Evolutionary conservation across 2,329 filamentous ascomycete species (phyloP).

Genomic region (Rhynchosporium graminicola): DNA sequence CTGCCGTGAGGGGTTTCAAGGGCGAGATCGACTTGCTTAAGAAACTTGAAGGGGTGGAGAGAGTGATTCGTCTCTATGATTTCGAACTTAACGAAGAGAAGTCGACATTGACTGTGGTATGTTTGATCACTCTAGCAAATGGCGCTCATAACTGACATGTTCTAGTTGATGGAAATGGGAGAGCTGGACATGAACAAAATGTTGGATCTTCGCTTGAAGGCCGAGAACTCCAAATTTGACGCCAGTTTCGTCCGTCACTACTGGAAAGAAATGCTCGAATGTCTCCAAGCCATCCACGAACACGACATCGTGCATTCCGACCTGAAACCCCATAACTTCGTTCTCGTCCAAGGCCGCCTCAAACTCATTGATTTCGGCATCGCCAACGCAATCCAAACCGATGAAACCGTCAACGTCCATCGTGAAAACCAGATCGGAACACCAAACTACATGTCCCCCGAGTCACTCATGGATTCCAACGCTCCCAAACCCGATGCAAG

Average conservation of each 20-base stretch:
- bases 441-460: constrained; percentile 98
- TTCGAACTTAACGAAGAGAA: constrained; percentile 94
- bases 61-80: constrained; percentile 88
- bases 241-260: constrained; percentile 92
- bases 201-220: constrained; percentile 70
- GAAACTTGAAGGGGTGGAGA: constrained; percentile 79
- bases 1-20: constrained; percentile 82
- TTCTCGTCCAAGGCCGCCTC: constrained; percentile 83
- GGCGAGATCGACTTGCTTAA: constrained; percentile 91
- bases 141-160: constrained; percentile 29
- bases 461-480: constrained; percentile 87
- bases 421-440: constrained; percentile 94
- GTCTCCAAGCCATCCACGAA: constrained; percentile 83
- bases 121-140: constrained; percentile 40
- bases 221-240: constrained; percentile 76
- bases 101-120: constrained; percentile 79
- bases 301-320: constrained; percentile 95
- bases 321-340: constrained; percentile 95
- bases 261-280: constrained; percentile 99
- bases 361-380: constrained; percentile 99
- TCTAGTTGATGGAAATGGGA: constrained; percentile 91
- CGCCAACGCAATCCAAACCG: constrained; percentile 92
- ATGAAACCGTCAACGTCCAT: constrained; percentile 96
- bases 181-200: constrained; percentile 91
- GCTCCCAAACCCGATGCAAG: constrained; percentile 43